Evolutionary conservation across 345 rosid genomes (phyloP).

Genomic region (Cochlearia excelsa): DNA sequence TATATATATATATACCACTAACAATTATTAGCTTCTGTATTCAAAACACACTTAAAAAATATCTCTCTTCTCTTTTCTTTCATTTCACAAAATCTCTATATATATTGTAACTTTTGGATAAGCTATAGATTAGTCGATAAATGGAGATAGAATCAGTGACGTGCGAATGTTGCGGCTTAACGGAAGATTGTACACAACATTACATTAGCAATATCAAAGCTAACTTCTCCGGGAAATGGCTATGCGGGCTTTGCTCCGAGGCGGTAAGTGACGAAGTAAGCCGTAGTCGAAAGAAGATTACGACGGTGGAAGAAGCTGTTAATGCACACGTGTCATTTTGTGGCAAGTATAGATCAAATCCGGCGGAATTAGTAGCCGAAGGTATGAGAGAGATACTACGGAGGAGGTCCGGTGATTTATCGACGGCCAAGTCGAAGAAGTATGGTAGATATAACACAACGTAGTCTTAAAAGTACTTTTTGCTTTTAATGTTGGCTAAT

Average conservation of each 20-base stretch:
- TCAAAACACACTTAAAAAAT: background rate
- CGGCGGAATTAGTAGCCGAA: slow-evolving; percentile 85
- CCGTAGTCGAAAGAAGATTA: slow-evolving; percentile 41
- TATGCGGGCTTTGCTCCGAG: slow-evolving; percentile 94
- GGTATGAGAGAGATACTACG: slow-evolving; percentile 97
- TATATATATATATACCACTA: background rate
- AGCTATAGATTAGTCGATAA: background rate
- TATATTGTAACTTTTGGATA: background rate
- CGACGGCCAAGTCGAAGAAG: slow-evolving; percentile 59
- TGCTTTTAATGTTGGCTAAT: background rate
- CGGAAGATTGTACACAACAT: slow-evolving; percentile 86
- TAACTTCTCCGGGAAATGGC: slow-evolving; percentile 86
- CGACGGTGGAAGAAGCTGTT: slow-evolving; percentile 72
- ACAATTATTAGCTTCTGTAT: slow-evolving; percentile 8
- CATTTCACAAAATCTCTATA: too few relatives aligned
- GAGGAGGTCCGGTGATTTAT: slow-evolving; percentile 67
- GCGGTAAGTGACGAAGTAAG: slow-evolving; percentile 75
- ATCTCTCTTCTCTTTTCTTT: background rate
- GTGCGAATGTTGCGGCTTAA: slow-evolving; percentile 88
- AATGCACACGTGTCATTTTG: slow-evolving; percentile 92
- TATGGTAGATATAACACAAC: slow-evolving; percentile 63
- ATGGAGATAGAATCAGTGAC: slow-evolving; percentile 87
- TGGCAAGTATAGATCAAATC: slow-evolving; percentile 76
- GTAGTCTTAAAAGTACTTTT: too few relatives aligned
- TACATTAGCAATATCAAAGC: slow-evolving; percentile 71